A percentile compares a stretch with the other conserved stretches of the same genome.
Conservation (phyloP, 805 yeast species). For the Kodamaea jinghongensis region DNA sequence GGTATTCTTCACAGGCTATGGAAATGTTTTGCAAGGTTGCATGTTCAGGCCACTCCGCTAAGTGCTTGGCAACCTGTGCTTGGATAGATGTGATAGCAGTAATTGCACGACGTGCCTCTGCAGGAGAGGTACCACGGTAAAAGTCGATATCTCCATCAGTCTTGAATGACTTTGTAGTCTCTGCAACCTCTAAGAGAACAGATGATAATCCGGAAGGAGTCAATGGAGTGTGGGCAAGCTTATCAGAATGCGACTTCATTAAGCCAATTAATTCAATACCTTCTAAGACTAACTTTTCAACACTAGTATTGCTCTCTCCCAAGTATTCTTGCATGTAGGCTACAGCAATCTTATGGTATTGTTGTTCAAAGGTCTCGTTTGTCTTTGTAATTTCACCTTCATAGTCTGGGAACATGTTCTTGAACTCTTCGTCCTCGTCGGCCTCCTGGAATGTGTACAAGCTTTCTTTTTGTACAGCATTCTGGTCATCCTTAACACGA, state of each 20-base stretch:
- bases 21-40: constrained; percentile 73
- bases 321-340: constrained; percentile 46
- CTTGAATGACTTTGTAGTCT: constrained; percentile 12
- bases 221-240: constrained; percentile 15
- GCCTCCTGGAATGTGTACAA: constrained; percentile 66
- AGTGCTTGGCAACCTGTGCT: constrained; percentile 38
- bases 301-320: constrained; percentile 10
- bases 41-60: constrained; percentile 90
- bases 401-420: constrained; percentile 79
- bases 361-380: constrained; percentile 39
- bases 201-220: constrained; percentile 22
- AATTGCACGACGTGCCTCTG: constrained; percentile 62
- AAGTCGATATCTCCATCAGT: constrained; percentile 40
- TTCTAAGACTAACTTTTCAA: constrained; percentile 33
- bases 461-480: constrained; percentile 55
- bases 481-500: constrained; percentile 62
- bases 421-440: constrained; percentile 76
- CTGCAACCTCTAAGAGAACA: constrained; percentile 17
- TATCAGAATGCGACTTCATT: constrained; percentile 11
- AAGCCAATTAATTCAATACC: constrained; percentile 32
- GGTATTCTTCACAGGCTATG: constrained; percentile 63
- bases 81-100: constrained; percentile 34
- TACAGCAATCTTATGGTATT: constrained; percentile 48
- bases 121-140: constrained; percentile 59
- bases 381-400: constrained; percentile 44